Base-by-base conservation (phyloP, 2,329 filamentous ascomycete species). In the Pseudogymnoascus sp. region DNA sequence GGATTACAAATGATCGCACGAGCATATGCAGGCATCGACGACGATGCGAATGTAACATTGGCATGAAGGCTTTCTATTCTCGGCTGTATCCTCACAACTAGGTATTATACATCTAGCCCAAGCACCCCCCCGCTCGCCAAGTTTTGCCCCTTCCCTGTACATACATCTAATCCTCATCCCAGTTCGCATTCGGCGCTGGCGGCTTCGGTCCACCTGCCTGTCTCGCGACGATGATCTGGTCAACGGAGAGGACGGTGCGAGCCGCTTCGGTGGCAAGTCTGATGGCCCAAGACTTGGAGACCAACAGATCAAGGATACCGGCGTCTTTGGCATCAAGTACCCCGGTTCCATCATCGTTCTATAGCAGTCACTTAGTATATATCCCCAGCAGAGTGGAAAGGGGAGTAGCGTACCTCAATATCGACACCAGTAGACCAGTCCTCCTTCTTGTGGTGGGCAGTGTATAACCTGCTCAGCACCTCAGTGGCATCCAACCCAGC, bases 151-250 rank as follows among this genome's bases (percentile, higher is more conserved):
- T 57, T 8, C 44, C 23, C 15, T 10, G 28, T 28, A 33, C 50
- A 63, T 57, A 65, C 38, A 69, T 71, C 67, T 74, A 75, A 68
- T 75, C 73, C 65, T 75, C 72, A 67, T 75, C 73, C 73, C 73
- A 75, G 68, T 75, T 75, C 72, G 93, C 89, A 78, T 97, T 97
- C 69, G 92, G 95, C 57, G 90, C 93, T 31, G 95, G 95, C 64
- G 93, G 93, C 83, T 99, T 99, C 21, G 96, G 95, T 38, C 95
- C 95, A 74, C 95, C 95, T 59, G 96, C 95, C 80, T 97, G 95
- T 79, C 93, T 87, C 67, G 96, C 93, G 64, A 99, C 95, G 74
- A 99, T 99, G 74, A 99, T 99, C 80, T 99, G 96, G 78, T 99
- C 95, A 40, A 99, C 95, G 59, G 92, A 96, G 68, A 99, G 81